Conservation (phyloP, 2,329 filamentous ascomycete genomes). For the Aureobasidium sp. region DNA sequence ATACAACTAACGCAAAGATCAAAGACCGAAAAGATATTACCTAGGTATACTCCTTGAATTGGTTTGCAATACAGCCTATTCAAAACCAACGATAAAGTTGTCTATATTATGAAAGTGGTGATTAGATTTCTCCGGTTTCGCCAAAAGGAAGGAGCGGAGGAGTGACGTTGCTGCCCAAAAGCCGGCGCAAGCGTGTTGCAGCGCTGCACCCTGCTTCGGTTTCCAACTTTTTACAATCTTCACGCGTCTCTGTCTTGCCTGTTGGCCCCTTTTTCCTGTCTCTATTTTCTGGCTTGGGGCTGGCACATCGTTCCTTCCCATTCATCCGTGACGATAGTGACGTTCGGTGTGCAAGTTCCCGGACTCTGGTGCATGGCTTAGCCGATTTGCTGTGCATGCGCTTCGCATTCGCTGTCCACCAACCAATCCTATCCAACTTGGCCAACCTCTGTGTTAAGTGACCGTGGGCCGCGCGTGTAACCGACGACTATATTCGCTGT, state of each 20-base stretch:
- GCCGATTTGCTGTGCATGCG: conserved; percentile 11
- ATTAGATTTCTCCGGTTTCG: neutral
- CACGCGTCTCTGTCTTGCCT: neutral
- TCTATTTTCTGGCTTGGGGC: neutral
- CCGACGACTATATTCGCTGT: neutral
- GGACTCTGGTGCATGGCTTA: conserved; percentile 7
- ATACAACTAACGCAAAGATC: neutral
- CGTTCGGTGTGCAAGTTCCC: neutral
- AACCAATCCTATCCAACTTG: neutral
- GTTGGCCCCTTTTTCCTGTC: neutral
- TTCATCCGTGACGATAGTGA: neutral
- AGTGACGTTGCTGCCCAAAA: neutral
- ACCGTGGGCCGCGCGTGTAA: conserved; percentile 5
- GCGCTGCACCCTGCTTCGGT: neutral
- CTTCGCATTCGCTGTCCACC: neutral
- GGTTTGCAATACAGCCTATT: too few relatives aligned
- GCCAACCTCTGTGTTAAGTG: neutral
- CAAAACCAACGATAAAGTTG: neutral
- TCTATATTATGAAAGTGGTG: neutral
- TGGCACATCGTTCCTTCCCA: neutral
- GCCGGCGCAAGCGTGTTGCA: neutral
- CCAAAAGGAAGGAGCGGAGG: neutral
- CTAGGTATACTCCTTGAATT: neutral
- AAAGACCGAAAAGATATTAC: neutral
- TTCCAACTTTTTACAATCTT: neutral